Base-by-base conservation (phyloP, 2,329 filamentous ascomycete genomes). In the Fusarium pilosicola region DNA sequence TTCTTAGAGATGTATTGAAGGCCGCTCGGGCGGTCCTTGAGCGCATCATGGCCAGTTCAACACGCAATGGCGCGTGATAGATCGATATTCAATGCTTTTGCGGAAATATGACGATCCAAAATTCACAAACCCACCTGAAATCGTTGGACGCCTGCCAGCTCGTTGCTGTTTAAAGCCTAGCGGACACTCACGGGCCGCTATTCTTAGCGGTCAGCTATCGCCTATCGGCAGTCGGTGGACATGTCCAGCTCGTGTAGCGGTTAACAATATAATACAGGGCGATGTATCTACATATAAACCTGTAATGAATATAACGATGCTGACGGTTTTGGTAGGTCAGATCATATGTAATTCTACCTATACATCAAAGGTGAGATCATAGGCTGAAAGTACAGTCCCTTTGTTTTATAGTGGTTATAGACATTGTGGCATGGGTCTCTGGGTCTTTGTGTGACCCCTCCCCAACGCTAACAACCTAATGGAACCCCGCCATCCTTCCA, bases 31-130 rank as follows among this genome's bases (percentile, higher is more conserved):
- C 62, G 1, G 75, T 67, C 60, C 78, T 74, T 51, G 78, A 74
- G 61, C 78, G 77, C 48, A 82, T 79, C 81, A 82, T 83, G 65
- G 57, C 63, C 26, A 64, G 22, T 65, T 55, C n/a, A 28, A 18
- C 22, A 24, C 12, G 59, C 72, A 76, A 77, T 76, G 66, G 74
- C 62, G 60, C 45, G 39, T 34, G 54, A 49, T 57, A 55, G 55
- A 32, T 22, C 42, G 52, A 48, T 38, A 38, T 54, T 57, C 38
- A 45, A 41, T 54, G 45, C n/a, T 51, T 48, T 32, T 61, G 60
- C 45, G 24, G 58, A 56, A 65, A 62, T 52, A 62, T 66, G 49
- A 70, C 54, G 39, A 62, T 58, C 45, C 51, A 67, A 75, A 73
- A 61, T 68, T 54, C 46, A 30, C 36, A 55, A 36, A 52, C 63